These are phyloP conservation scores for Kluyveromyces lactis DNA, from an alignment of 805 yeast species.

Conservation along the genomic window DNA sequence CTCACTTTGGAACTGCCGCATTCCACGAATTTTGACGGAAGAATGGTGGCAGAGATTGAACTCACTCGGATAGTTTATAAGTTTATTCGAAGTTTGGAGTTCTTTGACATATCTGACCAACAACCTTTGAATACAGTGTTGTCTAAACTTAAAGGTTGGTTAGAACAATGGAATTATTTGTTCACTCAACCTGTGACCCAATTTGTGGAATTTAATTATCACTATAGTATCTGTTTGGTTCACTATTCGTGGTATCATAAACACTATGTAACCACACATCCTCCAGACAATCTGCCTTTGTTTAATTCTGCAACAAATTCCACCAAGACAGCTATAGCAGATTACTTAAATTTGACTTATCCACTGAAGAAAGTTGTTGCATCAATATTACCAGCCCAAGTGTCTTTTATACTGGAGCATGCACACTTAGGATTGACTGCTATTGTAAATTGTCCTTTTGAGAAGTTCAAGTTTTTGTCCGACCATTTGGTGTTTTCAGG, in stretches of 20 bases:
- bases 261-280: too few relatives aligned
- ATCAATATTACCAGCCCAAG: constrained; percentile 10
- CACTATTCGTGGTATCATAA: constrained; percentile 27
- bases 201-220: constrained; percentile 64
- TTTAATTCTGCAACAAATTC: background rate
- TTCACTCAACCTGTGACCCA: constrained; percentile 66
- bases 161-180: constrained; percentile 58
- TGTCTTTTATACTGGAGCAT: constrained; percentile 11
- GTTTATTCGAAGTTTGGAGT: constrained; percentile 35
- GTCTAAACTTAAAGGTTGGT: constrained; percentile 51
- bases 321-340: constrained; percentile 8
- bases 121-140: constrained; percentile 30
- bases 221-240: constrained; percentile 49
- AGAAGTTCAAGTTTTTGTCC: constrained; percentile 15
- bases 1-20: constrained; percentile 47
- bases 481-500: constrained; percentile 17
- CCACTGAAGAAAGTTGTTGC: constrained; percentile 13
- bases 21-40: constrained; percentile 73
- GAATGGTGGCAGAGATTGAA: constrained; percentile 71
- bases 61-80: constrained; percentile 44
- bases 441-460: constrained; percentile 12
- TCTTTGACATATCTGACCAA: background rate
- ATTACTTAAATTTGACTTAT: constrained; percentile 7
- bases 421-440: constrained; percentile 11
- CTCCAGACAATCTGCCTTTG: background rate